Evolutionary conservation across 768 basidiomycete species (phyloP), one percentile per base, ranked within the genome.

Genomic region (Exsudoporus frostii): DNA sequence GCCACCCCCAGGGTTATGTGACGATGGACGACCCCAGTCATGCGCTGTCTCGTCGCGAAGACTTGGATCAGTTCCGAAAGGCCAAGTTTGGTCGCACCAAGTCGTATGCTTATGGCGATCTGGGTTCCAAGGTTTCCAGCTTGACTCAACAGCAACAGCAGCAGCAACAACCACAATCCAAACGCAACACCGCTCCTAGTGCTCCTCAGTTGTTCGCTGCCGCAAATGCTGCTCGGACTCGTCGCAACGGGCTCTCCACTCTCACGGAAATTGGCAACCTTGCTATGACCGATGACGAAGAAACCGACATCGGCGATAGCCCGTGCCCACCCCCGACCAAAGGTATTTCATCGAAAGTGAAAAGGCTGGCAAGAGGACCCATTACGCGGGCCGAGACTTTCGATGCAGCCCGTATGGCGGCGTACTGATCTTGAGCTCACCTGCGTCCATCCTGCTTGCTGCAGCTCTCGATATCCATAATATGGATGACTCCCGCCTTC

Each of bases 21-120:
- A 84, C 80, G 7, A 99, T 99, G 97, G 93, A 98, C 64, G 94
- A 98, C 67, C 94, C 94, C 2, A 79, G 79, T 41, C 86, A 96
- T 67, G 81, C 85, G 19, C 75, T 77, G 19, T 88, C 92, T 33
- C 87, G 94, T 42, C 81, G 85, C 39, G 88, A 92, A 65, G 91
- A 95, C 62, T 68, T 98, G 40, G 91, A 92, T 69, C 90, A 94
- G 64, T 93, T 98, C 76, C 88, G 96, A 58, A 90, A 85, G 65
- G 80, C 78, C 56, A 90, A 89, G 66, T 93, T 94, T 66, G 86
- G 88, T 30, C 86, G 94, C 50, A 91, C 92, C 52, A 90, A 90
- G 65, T 94, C 92, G 0, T 97, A 92, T 64, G 86, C 93, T 0
- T 96, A 92, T 61, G 94, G 93, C n/a, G 93, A 97, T 40, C 73